A percentile compares a stretch with the other conserved stretches of the same genome.
Conservation (phyloP, 257 asterid species). For the Rauvolfia tetraphylla region DNA sequence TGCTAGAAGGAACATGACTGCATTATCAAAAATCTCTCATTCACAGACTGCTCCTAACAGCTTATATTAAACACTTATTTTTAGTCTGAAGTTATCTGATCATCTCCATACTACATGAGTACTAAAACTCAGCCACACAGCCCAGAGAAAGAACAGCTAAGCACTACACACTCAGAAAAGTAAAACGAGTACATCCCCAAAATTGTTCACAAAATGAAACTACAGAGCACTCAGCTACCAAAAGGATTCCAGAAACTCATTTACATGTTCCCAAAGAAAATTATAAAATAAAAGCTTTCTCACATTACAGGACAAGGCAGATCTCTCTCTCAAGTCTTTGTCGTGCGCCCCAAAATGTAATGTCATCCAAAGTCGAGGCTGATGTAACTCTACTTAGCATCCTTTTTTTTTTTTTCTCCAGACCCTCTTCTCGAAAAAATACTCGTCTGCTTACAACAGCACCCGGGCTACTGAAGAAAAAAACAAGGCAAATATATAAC, state of each 20-base stretch:
- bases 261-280: slow-evolving; percentile 11
- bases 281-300: neutral
- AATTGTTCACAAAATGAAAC: neutral
- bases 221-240: neutral
- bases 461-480: neutral
- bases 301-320: neutral
- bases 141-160: neutral
- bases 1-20: neutral
- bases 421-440: neutral
- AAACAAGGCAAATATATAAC: neutral
- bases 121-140: neutral
- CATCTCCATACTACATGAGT: too few species aligned
- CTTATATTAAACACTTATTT: neutral
- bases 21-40: neutral
- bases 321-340: neutral
- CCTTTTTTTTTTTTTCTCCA: neutral
- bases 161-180: neutral
- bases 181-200: neutral
- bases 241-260: slow-evolving; percentile 1
- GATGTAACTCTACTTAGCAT: slow-evolving; percentile 4
- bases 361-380: neutral
- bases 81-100: too few species aligned
- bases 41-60: neutral
- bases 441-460: neutral
- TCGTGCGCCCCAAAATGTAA: neutral